These are phyloP conservation scores for Coleophoma cylindrospora DNA, from an alignment of 2,329 filamentous ascomycete species.

Conservation along the genomic window DNA sequence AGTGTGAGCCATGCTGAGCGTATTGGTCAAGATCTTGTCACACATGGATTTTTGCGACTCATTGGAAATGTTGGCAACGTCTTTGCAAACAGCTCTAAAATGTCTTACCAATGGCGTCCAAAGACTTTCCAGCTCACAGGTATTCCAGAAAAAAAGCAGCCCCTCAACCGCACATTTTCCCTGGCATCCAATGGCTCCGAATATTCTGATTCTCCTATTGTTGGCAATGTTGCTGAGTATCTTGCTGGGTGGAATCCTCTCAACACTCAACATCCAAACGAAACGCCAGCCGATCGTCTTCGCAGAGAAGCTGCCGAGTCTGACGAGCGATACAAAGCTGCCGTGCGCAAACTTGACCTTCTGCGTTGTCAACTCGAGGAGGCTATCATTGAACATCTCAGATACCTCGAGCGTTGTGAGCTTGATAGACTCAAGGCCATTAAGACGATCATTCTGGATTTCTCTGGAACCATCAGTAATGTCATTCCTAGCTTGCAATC, in stretches of 20 bases:
- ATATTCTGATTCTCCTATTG: constrained; percentile 70
- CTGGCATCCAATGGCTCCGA: constrained; percentile 49
- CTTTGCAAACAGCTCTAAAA: constrained; percentile 94
- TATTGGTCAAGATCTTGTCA: constrained; percentile 89
- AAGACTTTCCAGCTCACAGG: constrained; percentile 87
- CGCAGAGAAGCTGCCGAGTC: constrained; percentile 84
- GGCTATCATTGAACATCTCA: constrained; percentile 85
- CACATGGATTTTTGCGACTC: constrained; percentile 79
- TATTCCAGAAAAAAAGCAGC: constrained; percentile 79
- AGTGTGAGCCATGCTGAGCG: constrained; percentile 89
- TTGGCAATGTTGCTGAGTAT: constrained; percentile 82
- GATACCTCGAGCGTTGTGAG: constrained; percentile 96
- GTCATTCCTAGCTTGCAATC: constrained; percentile 95
- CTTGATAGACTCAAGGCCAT: constrained; percentile 94
- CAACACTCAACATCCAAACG: constrained; percentile 86
- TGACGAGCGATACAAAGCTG: constrained; percentile 88
- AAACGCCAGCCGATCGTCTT: constrained; percentile 81
- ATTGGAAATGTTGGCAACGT: constrained; percentile 92
- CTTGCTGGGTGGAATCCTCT: constrained; percentile 89
- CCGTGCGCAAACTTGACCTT: constrained; percentile 80
- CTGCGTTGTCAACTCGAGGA: constrained; percentile 94
- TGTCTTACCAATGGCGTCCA: constrained; percentile 96
- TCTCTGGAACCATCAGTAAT: constrained; percentile 95
- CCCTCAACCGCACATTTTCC: constrained; percentile 70
- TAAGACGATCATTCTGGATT: constrained; percentile 96